Percentiles rank a stretch among this genome's conserved stretches.
phyloP scores from a whole-genome alignment of 148 eudicot genomes.

The Spergularia marina region DNA sequence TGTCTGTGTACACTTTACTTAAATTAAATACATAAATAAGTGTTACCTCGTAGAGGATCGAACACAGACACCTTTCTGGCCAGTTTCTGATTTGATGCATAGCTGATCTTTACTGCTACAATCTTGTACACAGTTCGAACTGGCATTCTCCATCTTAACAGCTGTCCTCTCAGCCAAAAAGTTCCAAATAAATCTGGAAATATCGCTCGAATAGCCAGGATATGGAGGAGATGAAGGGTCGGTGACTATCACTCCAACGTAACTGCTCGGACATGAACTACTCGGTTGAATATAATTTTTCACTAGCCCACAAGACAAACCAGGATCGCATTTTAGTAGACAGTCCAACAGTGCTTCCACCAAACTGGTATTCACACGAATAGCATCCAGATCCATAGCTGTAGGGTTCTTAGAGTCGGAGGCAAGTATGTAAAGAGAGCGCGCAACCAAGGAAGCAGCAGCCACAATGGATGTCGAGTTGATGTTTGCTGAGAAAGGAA shows the following conservation, averaged over 20 bases:
- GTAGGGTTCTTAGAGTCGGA: constrained; percentile 40
- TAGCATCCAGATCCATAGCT: constrained; percentile 36
- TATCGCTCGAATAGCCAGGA: constrained; percentile 66
- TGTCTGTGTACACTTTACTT: not conserved
- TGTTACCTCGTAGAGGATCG: constrained; percentile 79
- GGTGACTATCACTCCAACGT: constrained; percentile 77
- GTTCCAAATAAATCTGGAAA: constrained; percentile 86
- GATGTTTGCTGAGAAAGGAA: constrained; percentile 61
- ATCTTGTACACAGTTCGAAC: constrained; percentile 56
- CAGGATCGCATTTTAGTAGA: constrained; percentile 78
- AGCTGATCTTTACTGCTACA: constrained; percentile 55
- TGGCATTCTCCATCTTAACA: constrained; percentile 35
- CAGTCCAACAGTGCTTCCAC: constrained; percentile 85
- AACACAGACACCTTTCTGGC: constrained; percentile 79
- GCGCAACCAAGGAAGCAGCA: constrained; percentile 89
- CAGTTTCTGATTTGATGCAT: constrained; percentile 68
- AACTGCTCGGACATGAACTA: constrained; percentile 77
- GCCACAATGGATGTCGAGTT: constrained; percentile 78
- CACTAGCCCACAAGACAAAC: constrained; percentile 78
- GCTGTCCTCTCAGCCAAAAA: constrained; percentile 88
- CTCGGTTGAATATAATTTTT: constrained; percentile 66
- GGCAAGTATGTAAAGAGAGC: constrained; percentile 79
- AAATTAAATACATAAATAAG: not conserved
- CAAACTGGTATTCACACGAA: constrained; percentile 63
- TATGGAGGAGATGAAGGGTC: constrained; percentile 78